A percentile compares a stretch with the other conserved stretches of the same genome.
Conservation (phyloP, 345 rosid genomes). For the Linum trigynum region DNA sequence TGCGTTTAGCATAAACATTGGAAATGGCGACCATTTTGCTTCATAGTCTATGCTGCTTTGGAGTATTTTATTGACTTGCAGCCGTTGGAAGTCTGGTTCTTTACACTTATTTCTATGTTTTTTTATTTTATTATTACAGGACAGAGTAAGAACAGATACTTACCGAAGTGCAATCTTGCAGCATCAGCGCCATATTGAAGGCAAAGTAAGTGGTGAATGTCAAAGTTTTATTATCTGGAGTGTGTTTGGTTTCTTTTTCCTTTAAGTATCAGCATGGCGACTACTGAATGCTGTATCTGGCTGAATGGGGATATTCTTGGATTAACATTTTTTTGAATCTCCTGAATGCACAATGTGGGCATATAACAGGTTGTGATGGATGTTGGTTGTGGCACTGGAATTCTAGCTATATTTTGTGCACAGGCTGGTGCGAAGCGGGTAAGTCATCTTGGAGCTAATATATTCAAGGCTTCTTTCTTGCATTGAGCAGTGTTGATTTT, state of each 20-base stretch:
- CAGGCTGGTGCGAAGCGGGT: conserved; percentile 98
- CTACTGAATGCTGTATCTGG: no score
- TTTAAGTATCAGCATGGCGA: no score
- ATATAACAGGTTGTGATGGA: conserved; percentile 77
- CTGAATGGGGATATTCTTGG: background rate
- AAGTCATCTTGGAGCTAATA: conserved; percentile 15
- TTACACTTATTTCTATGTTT: background rate
- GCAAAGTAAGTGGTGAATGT: conserved; percentile 50
- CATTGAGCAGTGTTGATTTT: no score
- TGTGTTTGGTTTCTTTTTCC: background rate
- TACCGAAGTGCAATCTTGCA: conserved; percentile 79
- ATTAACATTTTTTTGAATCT: background rate
- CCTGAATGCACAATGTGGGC: conserved; percentile 16
- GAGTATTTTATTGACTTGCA: no score
- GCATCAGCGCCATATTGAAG: conserved; percentile 70
- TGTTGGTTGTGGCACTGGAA: conserved; percentile 99
- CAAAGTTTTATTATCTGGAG: background rate
- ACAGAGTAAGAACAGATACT: conserved; percentile 70
- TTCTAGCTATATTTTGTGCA: conserved; percentile 95
- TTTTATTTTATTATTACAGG: conserved; percentile 37
- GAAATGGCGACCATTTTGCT: background rate
- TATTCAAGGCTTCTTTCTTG: background rate
- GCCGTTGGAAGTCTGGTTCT: background rate
- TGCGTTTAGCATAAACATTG: background rate
- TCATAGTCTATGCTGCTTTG: background rate